phyloP scores from a whole-genome alignment of 2,329 filamentous ascomycete genomes.

The Fusarium foetens region DNA sequence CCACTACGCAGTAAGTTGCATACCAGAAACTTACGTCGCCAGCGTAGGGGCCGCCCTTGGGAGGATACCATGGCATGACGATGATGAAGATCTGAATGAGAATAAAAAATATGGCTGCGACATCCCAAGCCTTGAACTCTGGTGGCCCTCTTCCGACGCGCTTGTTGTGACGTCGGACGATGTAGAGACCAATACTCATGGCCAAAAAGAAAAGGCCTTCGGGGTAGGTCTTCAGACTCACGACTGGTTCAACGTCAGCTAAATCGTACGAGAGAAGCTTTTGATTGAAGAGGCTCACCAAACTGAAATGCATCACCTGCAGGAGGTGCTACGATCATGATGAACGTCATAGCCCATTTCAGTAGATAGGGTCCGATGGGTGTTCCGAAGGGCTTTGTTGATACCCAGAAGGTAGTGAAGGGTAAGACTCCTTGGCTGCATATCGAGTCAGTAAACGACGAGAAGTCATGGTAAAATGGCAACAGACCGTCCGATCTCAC shows the following conservation, averaged over 20 bases:
- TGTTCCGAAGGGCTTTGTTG: conserved; percentile 71
- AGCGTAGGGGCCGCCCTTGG: conserved; percentile 64
- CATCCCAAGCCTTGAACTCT: conserved; percentile 68
- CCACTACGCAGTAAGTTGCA: conserved; percentile 73
- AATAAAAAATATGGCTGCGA: conserved; percentile 68
- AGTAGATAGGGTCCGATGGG: conserved; percentile 68
- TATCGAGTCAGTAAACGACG: conserved; percentile 62
- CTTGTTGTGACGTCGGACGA: conserved; percentile 65
- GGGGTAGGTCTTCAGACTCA: conserved; percentile 69
- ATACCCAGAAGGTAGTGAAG: conserved; percentile 69
- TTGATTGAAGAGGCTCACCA: conserved; percentile 46
- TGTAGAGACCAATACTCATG: conserved; percentile 66
- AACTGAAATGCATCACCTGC: conserved; percentile 74
- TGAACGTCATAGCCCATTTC: conserved; percentile 65
- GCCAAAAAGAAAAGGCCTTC: conserved; percentile 65
- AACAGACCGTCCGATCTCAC: conserved; percentile 69
- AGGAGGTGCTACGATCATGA: conserved; percentile 70
- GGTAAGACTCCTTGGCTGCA: conserved; percentile 66
- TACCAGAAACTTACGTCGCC: conserved; percentile 81
- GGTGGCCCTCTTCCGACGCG: conserved; percentile 59
- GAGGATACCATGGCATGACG: conserved; percentile 78
- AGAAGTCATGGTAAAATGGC: conserved; percentile 65
- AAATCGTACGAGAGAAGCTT: too few species aligned
- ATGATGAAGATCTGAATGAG: conserved; percentile 70
- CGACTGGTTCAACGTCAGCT: conserved; percentile 60